A percentile compares a stretch with the other conserved stretches of the same genome.
Evolutionary conservation across 768 basidiomycete genomes (phyloP).

Genomic region (Exidia glandulosa): DNA sequence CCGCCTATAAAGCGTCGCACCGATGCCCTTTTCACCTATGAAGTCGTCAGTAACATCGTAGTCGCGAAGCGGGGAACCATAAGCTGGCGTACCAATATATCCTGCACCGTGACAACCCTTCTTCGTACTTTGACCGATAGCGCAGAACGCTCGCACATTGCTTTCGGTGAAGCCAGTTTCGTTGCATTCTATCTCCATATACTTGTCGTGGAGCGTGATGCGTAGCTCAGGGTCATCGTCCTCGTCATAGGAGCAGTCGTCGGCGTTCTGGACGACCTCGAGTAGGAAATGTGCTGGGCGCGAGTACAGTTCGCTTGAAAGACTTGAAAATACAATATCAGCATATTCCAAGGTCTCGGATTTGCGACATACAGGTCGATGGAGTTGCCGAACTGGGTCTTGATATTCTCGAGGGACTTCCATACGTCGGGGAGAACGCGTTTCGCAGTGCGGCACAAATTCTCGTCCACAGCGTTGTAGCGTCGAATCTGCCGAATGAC

Average conservation of each 20-base stretch:
- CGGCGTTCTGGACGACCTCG: conserved; percentile 20
- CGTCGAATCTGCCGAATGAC: background rate
- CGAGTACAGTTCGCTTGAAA: conserved; percentile 14
- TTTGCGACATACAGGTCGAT: background rate
- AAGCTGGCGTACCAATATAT: conserved; percentile 4
- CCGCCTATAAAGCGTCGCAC: background rate
- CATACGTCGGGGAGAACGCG: background rate
- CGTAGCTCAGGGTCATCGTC: background rate
- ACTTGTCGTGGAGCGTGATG: conserved; percentile 5
- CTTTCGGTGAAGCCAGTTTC: conserved; percentile 12
- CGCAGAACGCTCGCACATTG: conserved; percentile 16
- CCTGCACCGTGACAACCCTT: conserved; percentile 3
- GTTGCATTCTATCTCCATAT: conserved; percentile 13
- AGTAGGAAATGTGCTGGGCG: conserved; percentile 17
- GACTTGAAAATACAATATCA: background rate
- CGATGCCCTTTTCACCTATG: conserved; percentile 19
- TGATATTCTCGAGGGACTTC: background rate
- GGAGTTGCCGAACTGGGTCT: background rate
- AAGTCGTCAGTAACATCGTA: background rate
- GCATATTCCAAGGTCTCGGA: background rate
- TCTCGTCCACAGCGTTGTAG: background rate
- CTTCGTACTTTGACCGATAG: conserved; percentile 16
- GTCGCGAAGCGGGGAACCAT: background rate
- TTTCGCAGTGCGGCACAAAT: background rate
- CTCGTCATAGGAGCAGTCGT: conserved; percentile 12